Base-by-base conservation (phyloP, 2,329 filamentous ascomycete genomes). In the Mollisia scopiformis region DNA sequence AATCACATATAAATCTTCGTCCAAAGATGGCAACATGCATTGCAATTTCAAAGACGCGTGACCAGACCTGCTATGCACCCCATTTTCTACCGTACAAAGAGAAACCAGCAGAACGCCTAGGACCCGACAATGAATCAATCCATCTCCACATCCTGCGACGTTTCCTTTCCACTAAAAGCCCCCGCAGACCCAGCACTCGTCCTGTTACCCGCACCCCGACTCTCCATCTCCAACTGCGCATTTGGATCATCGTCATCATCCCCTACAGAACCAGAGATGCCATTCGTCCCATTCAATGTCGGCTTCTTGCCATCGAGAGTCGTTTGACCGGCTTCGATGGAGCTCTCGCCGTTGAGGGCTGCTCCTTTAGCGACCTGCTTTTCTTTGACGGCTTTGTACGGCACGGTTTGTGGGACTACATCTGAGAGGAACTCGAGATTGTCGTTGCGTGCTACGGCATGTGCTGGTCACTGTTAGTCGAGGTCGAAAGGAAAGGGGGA, bases 341-440 rank as follows among this genome's bases (percentile, higher is more conserved):
- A 59, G 67, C 68, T 28, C 72, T 73, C 8, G 62, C 71, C 33
- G 64, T 69, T 31, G 27, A 30, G 35, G 3, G 78, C 80, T 1
- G 80, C 79, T 11, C 77, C 78, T 1, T 57, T 50, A 25, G 63
- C 58, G 11, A 84, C 80, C 65, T 85, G 75, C 47, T 88, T 85
- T 71, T 87, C 87, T 78, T 93, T 94, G 77, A 90, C 85, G 68
- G 91, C 85, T 73, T 90, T 91, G 79, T 88, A 96, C 16, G 91
- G 88, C 6, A 88, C 85, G 1, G 93, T 97, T 74, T 90, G 90
- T 59, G 95, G 95, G 37, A 97, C 90, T 27, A 96, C 86, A 76
- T 99, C 95, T 64, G 90, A 84, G 14, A 99, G 85, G 73, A 99
- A 99, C 75, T 99, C 93, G 55, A 99, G 88, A 74, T 96, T 96